These are phyloP conservation scores for Aureobasidium melanogenum DNA, from an alignment of 2,329 filamentous ascomycete species.

Conservation along the genomic window DNA sequence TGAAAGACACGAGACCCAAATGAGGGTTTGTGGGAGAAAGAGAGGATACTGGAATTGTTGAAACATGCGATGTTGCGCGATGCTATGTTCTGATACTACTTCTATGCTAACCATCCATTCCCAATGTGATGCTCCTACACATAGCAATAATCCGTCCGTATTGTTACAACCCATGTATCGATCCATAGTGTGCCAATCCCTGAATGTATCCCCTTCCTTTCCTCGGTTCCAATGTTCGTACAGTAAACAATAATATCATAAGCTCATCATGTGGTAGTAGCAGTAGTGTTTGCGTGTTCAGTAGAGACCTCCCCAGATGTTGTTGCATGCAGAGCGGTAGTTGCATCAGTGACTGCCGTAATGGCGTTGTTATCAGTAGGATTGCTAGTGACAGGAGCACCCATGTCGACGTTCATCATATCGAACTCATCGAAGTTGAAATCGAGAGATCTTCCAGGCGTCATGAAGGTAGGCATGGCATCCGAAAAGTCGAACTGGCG, in stretches of 20 bases:
- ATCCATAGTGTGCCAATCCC: not conserved
- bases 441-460: slow-evolving; percentile 21
- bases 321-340: not conserved
- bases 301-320: not conserved
- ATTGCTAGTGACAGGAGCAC: not conserved
- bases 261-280: slow-evolving; percentile 1
- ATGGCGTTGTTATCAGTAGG: not conserved
- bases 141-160: not conserved
- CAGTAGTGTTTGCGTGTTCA: not conserved
- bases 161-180: not conserved
- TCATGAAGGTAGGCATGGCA: slow-evolving; percentile 23
- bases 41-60: too few relatives aligned
- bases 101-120: not conserved
- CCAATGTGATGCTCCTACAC: not conserved
- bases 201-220: not conserved
- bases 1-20: too few relatives aligned
- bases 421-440: slow-evolving; percentile 13
- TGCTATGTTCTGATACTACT: not conserved
- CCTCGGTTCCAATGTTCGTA: not conserved
- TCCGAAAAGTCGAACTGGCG: slow-evolving; percentile 24
- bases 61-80: not conserved
- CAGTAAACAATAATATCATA: slow-evolving; percentile 8
- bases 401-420: not conserved
- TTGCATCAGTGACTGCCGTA: not conserved
- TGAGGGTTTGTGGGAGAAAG: too few relatives aligned